Evolutionary conservation across 192 early-diverging fungal species (phyloP), one percentile per base, ranked within the genome.

Genomic region (Lunasporangiospora selenospora): DNA sequence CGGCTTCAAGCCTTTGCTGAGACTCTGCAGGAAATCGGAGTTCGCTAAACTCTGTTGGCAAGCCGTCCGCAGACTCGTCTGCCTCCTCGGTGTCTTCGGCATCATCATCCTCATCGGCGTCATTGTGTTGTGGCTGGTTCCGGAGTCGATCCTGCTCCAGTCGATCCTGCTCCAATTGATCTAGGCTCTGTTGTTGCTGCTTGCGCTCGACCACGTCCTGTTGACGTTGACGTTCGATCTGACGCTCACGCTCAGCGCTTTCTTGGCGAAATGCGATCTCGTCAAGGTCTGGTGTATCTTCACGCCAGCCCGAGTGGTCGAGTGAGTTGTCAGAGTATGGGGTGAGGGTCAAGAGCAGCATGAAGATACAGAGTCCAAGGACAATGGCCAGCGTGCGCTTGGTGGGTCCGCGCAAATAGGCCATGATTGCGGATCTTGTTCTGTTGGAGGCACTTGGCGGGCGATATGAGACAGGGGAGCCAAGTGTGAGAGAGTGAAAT

Each of bases 311-410:
- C n/a, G n/a, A n/a, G 1, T 53, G 56, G 19, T 45, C 21, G 24
- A 69, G 24, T 3, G 56, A 41, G 0, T 38, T 54, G 19, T 60
- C 44, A 10, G 67, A 48, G 40, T 62, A 58, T 15, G 67, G 67
- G 9, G 67, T 73, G 8, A 60, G 36, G 11, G 42, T 34, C 29
- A 57, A 73, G 18, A 73, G 19, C 19, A 52, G 16, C 37, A 19
- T 56, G 3, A 73, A 37, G 40, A 73, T 30, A 26, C 67, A 73
- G 46, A 73, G 40, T 9, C 59, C 59, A 0, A 73, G 31, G 38
- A 73, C 5, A 39, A 73, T 32, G 11, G 54, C 47, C 39, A 58
- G 6, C 21, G 43, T 31, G 6, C 67, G 53, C 21, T 62, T 73
- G 12, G 59, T 30, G 8, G 67, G n/a, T 43, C 47, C 60, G 29